phyloP scores from a whole-genome alignment of 2,329 filamentous ascomycete species.

The Hirsutella thompsonii region DNA sequence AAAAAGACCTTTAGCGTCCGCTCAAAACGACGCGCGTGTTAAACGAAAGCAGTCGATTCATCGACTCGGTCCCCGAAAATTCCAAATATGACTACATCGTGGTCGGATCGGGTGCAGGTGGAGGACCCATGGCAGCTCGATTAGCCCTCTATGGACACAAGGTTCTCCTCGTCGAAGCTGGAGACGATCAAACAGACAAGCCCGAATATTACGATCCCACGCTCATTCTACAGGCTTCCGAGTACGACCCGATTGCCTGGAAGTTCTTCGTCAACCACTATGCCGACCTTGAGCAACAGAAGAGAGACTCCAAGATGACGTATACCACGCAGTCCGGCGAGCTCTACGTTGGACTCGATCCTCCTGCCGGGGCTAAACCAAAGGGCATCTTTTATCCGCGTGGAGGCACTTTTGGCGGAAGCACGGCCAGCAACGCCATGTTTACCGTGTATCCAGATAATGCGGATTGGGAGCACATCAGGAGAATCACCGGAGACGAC shows the following conservation, averaged over 20 bases:
- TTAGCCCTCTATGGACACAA: slow-evolving; percentile 46
- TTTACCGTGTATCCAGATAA: slow-evolving; percentile 46
- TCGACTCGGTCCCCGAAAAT: background rate
- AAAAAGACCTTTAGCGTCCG: no score
- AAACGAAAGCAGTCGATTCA: background rate
- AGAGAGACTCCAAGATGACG: slow-evolving; percentile 44
- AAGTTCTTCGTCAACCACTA: slow-evolving; percentile 53
- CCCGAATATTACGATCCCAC: slow-evolving; percentile 27
- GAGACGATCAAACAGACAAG: slow-evolving; percentile 41
- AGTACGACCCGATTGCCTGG: slow-evolving; percentile 45
- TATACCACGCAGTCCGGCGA: slow-evolving; percentile 38
- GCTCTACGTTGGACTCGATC: slow-evolving; percentile 28
- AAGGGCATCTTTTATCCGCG: slow-evolving; percentile 34
- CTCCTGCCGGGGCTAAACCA: slow-evolving; percentile 23
- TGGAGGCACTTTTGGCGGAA: slow-evolving; percentile 32
- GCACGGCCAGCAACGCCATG: slow-evolving; percentile 47
- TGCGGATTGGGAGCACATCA: background rate
- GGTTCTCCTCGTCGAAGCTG: slow-evolving; percentile 48
- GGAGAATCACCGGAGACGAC: slow-evolving; percentile 40
- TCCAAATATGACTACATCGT: slow-evolving; percentile 40
- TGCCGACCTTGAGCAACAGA: slow-evolving; percentile 35
- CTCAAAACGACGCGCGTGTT: no score
- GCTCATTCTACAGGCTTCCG: slow-evolving; percentile 26
- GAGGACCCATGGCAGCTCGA: slow-evolving; percentile 43
- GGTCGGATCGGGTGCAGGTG: slow-evolving; percentile 48